These are phyloP conservation scores for Fusarium subglutinans DNA, from an alignment of 2,329 filamentous ascomycete species.

Conservation along the genomic window DNA sequence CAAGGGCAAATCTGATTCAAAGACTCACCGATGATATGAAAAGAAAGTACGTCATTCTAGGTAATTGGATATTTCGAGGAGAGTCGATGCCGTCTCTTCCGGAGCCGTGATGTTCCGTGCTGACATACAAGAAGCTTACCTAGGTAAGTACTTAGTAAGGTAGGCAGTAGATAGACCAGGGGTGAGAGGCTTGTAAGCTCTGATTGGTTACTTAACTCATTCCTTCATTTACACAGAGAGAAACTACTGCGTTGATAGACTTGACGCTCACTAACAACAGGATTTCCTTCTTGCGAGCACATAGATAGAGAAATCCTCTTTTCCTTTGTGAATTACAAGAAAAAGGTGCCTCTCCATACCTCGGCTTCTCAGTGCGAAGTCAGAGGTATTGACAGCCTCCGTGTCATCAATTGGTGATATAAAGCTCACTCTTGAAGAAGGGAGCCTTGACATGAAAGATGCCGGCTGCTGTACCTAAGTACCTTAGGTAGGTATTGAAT, in stretches of 20 bases:
- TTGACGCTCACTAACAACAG: neutral
- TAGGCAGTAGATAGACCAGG: neutral
- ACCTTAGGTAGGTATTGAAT: neutral
- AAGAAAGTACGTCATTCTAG: neutral
- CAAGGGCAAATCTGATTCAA: neutral
- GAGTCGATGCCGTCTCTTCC: slow-evolving; percentile 27
- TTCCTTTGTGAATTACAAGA: neutral
- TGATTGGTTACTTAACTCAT: slow-evolving; percentile 10
- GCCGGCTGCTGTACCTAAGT: neutral
- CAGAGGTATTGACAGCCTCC: neutral
- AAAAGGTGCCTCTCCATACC: neutral
- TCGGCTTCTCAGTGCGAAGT: neutral
- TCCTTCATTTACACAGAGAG: neutral
- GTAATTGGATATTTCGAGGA: neutral
- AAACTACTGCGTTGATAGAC: neutral
- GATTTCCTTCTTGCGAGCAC: neutral
- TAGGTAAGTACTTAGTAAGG: neutral
- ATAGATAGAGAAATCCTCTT: neutral
- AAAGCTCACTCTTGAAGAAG: neutral
- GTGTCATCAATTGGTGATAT: neutral
- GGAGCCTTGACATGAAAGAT: neutral
- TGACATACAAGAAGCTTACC: slow-evolving; percentile 4
- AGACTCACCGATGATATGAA: neutral
- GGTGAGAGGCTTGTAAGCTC: neutral
- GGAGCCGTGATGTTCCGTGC: slow-evolving; percentile 36